Evolutionary conservation across 768 basidiomycete genomes (phyloP), one percentile per base, ranked within the genome.

Genomic region (Suillus hirtellus): DNA sequence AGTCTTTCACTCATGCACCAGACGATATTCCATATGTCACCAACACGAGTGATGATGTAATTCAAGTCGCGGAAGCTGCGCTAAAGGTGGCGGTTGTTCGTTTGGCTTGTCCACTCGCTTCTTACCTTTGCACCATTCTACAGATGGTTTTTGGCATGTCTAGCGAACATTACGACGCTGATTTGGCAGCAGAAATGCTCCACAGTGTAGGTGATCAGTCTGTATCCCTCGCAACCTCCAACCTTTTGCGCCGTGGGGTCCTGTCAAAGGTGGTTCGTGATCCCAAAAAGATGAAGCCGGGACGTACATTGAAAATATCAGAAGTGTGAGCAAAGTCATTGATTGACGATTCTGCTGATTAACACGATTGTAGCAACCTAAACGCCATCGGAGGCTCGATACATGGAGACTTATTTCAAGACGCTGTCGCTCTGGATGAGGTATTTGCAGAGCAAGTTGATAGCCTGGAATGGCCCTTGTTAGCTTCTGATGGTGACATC

Each of bases 121-220:
- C n/a, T 21, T 34, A 38, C 5, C 38, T 56, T 35, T 60, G 64
- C n/a, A 69, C 42, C 34, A 21, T 31, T 59, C 61, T 5, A 44
- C 60, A 95, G 93, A 91, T 95, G 89, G 83, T 84, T 6, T 81
- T 95, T 59, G 88, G 90, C 14, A 88, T 88, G 1, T 87, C 91
- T 1, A 79, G 80, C 64, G 92, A 92, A 63, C 76, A 75, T 24
- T 95, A 93, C 70, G 80, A 90, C 61, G 73, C 84, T 3, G 82
- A 85, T n/a, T 69, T 69, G 21, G 93, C 86, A 1, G 80, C 88
- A 0, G 68, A 73, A 2, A 70, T 95, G 50, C 79, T 95, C 17
- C 81, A 79, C 49, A 78, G 77, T 56, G 78, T 81, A 24, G 89
- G 88, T 19, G 82, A 90, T 34, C 77, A 82, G 47, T 68, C 73